Evolutionary conservation across 768 basidiomycete genomes (phyloP).

Genomic region (Rhodotorula sphaerocarpa): DNA sequence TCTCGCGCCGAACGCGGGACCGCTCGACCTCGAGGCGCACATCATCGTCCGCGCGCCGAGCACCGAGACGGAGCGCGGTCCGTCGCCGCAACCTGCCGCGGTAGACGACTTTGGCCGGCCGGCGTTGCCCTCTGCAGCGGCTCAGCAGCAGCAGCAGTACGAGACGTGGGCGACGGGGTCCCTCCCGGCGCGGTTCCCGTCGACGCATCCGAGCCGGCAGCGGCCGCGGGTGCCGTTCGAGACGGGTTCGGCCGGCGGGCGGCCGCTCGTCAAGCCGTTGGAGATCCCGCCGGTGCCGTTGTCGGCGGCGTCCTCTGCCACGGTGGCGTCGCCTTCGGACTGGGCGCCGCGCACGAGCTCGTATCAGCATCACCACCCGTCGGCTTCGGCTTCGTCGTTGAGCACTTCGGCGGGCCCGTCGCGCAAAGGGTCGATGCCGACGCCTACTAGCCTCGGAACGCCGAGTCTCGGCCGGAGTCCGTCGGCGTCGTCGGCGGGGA

Average conservation of each 20-base stretch:
- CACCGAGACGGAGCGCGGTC: constrained; percentile 14
- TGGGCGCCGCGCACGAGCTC: too few relatives aligned
- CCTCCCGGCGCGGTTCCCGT: background rate
- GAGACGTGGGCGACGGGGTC: background rate
- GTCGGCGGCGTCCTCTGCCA: too few relatives aligned
- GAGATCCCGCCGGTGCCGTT: background rate
- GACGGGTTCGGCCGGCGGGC: too few relatives aligned
- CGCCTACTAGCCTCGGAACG: constrained; percentile 13
- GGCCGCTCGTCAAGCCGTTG: too few relatives aligned
- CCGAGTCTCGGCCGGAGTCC: constrained; percentile 11
- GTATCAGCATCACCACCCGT: constrained; percentile 1
- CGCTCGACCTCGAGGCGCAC: background rate
- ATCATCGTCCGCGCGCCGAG: constrained; percentile 24
- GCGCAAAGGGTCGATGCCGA: constrained; percentile 17
- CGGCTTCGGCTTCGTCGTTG: background rate
- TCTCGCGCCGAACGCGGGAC: too few relatives aligned
- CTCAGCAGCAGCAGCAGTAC: too few relatives aligned
- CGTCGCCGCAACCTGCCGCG: too few relatives aligned
- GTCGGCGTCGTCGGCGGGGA: constrained; percentile 20
- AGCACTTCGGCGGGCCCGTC: background rate
- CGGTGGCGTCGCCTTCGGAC: too few relatives aligned
- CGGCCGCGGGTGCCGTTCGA: background rate
- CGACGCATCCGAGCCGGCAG: background rate
- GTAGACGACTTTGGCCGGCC: background rate
- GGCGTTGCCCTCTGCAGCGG: too few relatives aligned